phyloP scores from a whole-genome alignment of 2,329 filamentous ascomycete genomes.

The Paraconiothyrium sp. region DNA sequence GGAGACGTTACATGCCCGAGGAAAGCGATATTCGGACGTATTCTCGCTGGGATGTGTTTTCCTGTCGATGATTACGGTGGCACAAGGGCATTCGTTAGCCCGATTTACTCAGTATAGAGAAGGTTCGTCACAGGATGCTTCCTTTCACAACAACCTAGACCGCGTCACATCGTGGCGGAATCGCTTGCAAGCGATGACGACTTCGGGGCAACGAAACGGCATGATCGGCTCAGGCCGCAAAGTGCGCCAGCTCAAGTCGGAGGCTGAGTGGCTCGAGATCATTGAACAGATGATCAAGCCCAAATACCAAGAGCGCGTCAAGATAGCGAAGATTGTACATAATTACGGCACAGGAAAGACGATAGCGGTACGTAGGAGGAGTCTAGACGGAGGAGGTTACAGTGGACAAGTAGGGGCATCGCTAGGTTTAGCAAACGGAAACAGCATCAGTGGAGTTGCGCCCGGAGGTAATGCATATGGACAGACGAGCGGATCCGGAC shows the following conservation, averaged over 20 bases:
- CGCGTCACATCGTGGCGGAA: constrained; percentile 47
- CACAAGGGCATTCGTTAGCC: constrained; percentile 46
- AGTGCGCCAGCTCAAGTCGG: constrained; percentile 44
- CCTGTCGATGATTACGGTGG: constrained; percentile 50
- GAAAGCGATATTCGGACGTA: constrained; percentile 50
- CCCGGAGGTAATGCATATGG: constrained; percentile 14
- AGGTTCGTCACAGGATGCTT: constrained; percentile 45
- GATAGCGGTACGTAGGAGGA: constrained; percentile 40
- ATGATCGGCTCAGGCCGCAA: constrained; percentile 40
- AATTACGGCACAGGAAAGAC: constrained; percentile 41
- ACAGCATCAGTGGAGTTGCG: constrained; percentile 13
- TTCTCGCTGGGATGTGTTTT: constrained; percentile 54
- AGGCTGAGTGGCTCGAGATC: constrained; percentile 47
- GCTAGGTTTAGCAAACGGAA: constrained; percentile 25
- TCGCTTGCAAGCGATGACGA: constrained; percentile 43
- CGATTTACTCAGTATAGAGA: constrained; percentile 48
- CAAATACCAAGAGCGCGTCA: constrained; percentile 46
- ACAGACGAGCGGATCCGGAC: constrained; percentile 5
- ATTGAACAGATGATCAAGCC: constrained; percentile 48
- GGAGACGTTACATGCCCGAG: constrained; percentile 48
- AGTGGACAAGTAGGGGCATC: constrained; percentile 40
- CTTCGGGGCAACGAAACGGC: constrained; percentile 40
- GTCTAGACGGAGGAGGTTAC: constrained; percentile 46
- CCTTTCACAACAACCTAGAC: constrained; percentile 52
- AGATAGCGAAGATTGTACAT: constrained; percentile 43